A percentile compares a stretch with the other conserved stretches of the same genome.
Conservation (phyloP, 306 rosid genomes). For the Dalbergia cochinchinensis region DNA sequence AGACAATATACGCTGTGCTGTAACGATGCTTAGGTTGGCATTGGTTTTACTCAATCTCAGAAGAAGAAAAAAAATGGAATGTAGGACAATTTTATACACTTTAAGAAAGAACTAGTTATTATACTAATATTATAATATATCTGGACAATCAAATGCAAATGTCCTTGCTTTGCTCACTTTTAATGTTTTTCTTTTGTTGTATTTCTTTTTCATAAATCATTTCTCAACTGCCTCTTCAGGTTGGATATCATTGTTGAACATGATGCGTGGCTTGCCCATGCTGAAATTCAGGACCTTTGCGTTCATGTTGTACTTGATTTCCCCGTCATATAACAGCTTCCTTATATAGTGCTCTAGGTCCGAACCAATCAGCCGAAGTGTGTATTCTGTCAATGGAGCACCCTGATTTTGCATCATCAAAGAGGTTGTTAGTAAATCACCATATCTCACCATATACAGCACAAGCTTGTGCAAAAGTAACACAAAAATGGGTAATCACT, state of each 20-base stretch:
- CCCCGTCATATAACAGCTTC: conserved; percentile 53
- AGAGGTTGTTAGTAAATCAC: conserved; percentile 1
- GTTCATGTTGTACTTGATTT: conserved; percentile 76
- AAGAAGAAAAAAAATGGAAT: not conserved
- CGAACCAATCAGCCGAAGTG: conserved; percentile 92
- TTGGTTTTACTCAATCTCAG: conserved; percentile 22
- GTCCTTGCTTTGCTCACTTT: not conserved
- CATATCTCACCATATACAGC: conserved; percentile 15
- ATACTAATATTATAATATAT: conserved; percentile 20
- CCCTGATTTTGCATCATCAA: conserved; percentile 62
- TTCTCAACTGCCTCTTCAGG: conserved; percentile 57
- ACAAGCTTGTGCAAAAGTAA: conserved; percentile 6
- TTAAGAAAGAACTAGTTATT: conserved; percentile 25
- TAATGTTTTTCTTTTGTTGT: not conserved
- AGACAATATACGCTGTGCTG: conserved; percentile 1
- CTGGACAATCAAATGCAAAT: conserved; percentile 25
- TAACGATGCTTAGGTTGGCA: conserved; percentile 8
- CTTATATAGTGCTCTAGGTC: conserved; percentile 79
- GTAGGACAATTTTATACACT: conserved; percentile 10
- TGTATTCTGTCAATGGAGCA: conserved; percentile 87
- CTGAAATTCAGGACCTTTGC: conserved; percentile 90
- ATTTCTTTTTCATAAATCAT: conserved; percentile 23
- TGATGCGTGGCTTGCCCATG: conserved; percentile 96
- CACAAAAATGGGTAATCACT: not conserved
- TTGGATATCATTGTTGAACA: conserved; percentile 67